These are phyloP conservation scores for Parachaetomium inaequale DNA, from an alignment of 495 filamentous ascomycete species.

Conservation along the genomic window DNA sequence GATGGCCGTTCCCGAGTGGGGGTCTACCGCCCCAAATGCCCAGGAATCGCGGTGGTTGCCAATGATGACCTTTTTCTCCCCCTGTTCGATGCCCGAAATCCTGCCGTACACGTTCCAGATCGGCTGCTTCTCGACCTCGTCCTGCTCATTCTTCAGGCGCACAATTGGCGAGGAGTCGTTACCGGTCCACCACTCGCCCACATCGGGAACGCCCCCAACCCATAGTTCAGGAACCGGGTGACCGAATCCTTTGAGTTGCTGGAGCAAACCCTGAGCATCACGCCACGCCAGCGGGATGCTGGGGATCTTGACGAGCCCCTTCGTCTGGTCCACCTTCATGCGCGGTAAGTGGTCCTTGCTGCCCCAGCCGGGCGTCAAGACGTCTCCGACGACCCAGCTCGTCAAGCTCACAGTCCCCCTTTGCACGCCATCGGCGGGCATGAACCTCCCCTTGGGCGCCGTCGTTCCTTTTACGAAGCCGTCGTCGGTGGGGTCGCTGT, in stretches of 20 bases:
- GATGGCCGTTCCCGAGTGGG: conserved; percentile 85
- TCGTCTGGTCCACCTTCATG: conserved; percentile 63
- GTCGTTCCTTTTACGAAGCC: conserved; percentile 65
- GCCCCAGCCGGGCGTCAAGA: conserved; percentile 81
- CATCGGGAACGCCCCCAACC: conserved; percentile 68
- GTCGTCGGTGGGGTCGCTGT: conserved; percentile 81
- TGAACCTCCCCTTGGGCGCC: conserved; percentile 70
- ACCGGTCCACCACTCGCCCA: conserved; percentile 80
- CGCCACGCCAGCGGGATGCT: conserved; percentile 84
- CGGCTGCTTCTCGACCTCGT: conserved; percentile 73
- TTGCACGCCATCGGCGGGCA: conserved; percentile 77
- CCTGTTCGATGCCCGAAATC: conserved; percentile 77
- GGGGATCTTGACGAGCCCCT: conserved; percentile 75
- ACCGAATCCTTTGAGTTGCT: conserved; percentile 73
- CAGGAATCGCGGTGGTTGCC: conserved; percentile 94
- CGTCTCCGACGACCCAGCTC: conserved; percentile 82
- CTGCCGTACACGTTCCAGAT: conserved; percentile 88
- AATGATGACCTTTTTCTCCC: conserved; percentile 80
- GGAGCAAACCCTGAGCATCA: conserved; percentile 76
- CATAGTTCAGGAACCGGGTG: conserved; percentile 66
- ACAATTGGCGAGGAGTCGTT: conserved; percentile 70
- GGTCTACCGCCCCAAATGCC: conserved; percentile 82
- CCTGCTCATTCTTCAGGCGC: conserved; percentile 81
- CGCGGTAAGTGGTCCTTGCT: conserved; percentile 66
- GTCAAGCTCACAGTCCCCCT: conserved; percentile 77